These are phyloP conservation scores for Neonectria neomacrospora DNA, from an alignment of 2,329 filamentous ascomycete genomes.

Conservation along the genomic window DNA sequence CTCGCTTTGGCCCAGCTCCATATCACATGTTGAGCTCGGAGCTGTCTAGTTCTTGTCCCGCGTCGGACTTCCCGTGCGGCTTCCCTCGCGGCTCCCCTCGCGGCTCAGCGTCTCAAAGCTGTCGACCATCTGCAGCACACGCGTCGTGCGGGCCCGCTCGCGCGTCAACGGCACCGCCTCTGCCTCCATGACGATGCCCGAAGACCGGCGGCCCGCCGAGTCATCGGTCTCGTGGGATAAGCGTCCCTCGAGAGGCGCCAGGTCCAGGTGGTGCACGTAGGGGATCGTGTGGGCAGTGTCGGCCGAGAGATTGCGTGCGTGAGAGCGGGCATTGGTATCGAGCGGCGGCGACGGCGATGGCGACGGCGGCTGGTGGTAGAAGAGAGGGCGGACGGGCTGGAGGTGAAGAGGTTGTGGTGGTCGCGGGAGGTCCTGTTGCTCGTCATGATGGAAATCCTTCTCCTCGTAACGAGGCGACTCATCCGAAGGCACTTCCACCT, in stretches of 20 bases:
- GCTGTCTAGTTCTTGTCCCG: slow-evolving; percentile 5
- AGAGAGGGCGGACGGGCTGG: slow-evolving; percentile 35
- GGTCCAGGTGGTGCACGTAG: slow-evolving; percentile 37
- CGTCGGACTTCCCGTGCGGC: slow-evolving; percentile 37
- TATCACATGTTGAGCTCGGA: background rate
- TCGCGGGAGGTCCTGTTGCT: background rate
- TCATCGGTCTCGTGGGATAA: slow-evolving; percentile 47
- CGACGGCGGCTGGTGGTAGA: slow-evolving; percentile 25
- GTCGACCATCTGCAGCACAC: slow-evolving; percentile 67
- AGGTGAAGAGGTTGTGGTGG: slow-evolving; percentile 28
- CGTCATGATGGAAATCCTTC: background rate
- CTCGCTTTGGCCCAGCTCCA: background rate
- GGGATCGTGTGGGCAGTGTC: slow-evolving; percentile 33
- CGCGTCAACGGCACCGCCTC: slow-evolving; percentile 56
- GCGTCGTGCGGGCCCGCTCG: slow-evolving; percentile 56
- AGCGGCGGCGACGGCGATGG: slow-evolving; percentile 25
- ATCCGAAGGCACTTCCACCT: background rate
- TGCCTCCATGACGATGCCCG: slow-evolving; percentile 56
- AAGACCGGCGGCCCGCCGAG: slow-evolving; percentile 44
- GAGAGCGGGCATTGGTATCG: slow-evolving; percentile 29
- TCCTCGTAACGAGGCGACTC: slow-evolving; percentile 2
- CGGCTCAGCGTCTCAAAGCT: slow-evolving; percentile 62
- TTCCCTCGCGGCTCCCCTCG: slow-evolving; percentile 40
- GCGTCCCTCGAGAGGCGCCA: slow-evolving; percentile 34
- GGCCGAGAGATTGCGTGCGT: slow-evolving; percentile 17